Percentiles rank a stretch among this genome's conserved stretches.
phyloP scores from a whole-genome alignment of 2,329 filamentous ascomycete genomes.

The Neurospora crassa region DNA sequence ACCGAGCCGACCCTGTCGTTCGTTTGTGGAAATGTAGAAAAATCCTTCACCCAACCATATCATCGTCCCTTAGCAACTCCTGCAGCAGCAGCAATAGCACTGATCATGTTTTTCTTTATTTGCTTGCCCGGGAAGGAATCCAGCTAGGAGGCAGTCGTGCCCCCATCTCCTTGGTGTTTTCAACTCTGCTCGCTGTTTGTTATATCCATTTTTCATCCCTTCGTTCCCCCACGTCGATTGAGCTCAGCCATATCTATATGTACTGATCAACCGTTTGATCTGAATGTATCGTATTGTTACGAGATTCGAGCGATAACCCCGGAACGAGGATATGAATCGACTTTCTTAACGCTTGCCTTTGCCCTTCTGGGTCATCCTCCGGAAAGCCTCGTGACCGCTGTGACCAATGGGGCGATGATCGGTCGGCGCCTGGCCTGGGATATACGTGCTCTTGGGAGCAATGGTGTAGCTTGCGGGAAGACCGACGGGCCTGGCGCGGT shows the following conservation, averaged over 20 bases:
- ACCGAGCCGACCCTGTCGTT: neutral
- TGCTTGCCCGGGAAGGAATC: neutral
- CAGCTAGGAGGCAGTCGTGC: no score
- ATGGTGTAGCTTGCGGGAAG: conserved; percentile 49
- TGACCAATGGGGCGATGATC: conserved; percentile 53
- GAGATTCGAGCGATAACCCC: neutral
- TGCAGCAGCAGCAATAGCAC: neutral
- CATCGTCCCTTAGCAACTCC: neutral
- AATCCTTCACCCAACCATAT: neutral
- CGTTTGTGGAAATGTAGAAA: neutral
- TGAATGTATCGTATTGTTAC: neutral
- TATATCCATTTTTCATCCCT: neutral
- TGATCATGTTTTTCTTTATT: neutral
- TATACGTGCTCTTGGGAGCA: conserved; percentile 53
- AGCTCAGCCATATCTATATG: neutral
- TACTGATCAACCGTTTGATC: neutral
- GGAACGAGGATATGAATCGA: neutral
- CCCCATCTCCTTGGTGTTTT: no score
- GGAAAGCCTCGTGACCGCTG: conserved; percentile 55
- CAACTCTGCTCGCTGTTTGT: neutral
- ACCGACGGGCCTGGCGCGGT: conserved; percentile 46
- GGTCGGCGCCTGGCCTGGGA: conserved; percentile 34
- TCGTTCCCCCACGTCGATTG: neutral
- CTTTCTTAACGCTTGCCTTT: conserved; percentile 34
- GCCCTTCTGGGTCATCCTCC: conserved; percentile 54